Evolutionary conservation across 139 green algal species (phyloP).

Genomic region (Chlamydomonas schloesseri): DNA sequence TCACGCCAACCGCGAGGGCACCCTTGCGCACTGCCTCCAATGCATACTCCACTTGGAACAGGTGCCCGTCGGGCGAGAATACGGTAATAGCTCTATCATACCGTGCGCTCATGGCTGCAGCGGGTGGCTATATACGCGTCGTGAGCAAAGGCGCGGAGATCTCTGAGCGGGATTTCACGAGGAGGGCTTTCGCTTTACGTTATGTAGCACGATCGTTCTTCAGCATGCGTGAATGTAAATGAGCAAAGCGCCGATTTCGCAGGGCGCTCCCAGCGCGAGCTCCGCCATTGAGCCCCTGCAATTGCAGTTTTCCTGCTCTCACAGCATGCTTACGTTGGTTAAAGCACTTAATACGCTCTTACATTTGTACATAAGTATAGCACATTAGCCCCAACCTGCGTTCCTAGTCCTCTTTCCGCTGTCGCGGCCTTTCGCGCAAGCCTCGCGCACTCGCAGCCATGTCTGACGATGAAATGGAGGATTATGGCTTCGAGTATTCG

Average conservation of each 20-base stretch:
- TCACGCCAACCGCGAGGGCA: slow-evolving; percentile 93
- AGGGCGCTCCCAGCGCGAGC: too few relatives aligned
- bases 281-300: background rate
- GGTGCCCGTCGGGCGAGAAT: slow-evolving; percentile 96
- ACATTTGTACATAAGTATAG: background rate
- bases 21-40: slow-evolving; percentile 97
- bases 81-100: slow-evolving; percentile 99
- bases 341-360: too few relatives aligned
- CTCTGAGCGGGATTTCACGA: too few relatives aligned
- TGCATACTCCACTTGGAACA: slow-evolving; percentile 98
- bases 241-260: too few relatives aligned
- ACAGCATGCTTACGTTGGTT: too few relatives aligned
- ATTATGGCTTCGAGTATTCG: slow-evolving; percentile 99
- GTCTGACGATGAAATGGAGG: slow-evolving; percentile 79
- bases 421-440: background rate
- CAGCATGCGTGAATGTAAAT: too few relatives aligned
- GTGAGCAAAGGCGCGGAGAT: too few relatives aligned
- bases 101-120: slow-evolving; percentile 32
- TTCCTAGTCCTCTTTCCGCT: background rate
- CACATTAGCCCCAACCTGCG: background rate
- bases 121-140: too few relatives aligned
- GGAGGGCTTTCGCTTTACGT: too few relatives aligned
- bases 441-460: slow-evolving; percentile 34
- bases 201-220: too few relatives aligned
- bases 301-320: too few relatives aligned